These are phyloP conservation scores for Reutealis trisperma DNA, from an alignment of 345 rosid species.

Conservation along the genomic window DNA sequence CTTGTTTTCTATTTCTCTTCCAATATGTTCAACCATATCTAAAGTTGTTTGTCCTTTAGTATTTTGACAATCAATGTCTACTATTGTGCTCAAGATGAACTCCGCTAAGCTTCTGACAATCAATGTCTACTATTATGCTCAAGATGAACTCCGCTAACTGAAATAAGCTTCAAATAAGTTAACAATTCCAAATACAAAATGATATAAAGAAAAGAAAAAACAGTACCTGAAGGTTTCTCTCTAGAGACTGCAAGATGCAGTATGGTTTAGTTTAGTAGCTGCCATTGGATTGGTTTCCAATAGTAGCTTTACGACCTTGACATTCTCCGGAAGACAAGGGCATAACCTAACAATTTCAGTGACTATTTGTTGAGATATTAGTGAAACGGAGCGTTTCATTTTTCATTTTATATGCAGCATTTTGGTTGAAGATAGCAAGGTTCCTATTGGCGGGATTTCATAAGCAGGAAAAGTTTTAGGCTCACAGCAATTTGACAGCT, in stretches of 20 bases:
- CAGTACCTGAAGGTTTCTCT: conserved; percentile 3
- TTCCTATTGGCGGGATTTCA: no score
- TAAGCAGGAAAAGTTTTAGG: no score
- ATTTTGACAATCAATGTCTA: neutral
- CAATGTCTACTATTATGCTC: neutral
- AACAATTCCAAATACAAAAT: neutral
- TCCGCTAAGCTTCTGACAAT: neutral
- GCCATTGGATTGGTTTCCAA: no score
- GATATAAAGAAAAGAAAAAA: neutral
- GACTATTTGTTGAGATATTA: neutral
- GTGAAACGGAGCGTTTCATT: no score
- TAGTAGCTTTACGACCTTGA: no score
- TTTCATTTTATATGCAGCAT: no score
- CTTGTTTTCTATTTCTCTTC: neutral
- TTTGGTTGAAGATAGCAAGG: no score
- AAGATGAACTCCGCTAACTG: conserved; percentile 17
- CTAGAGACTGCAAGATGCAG: conserved; percentile 27
- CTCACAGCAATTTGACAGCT: no score
- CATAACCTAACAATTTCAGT: no score
- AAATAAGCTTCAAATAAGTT: neutral
- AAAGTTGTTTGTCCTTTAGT: conserved; percentile 11
- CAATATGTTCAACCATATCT: conserved; percentile 3
- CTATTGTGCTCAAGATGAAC: neutral
- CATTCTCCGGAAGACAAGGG: no score
- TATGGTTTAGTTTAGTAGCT: neutral